Conservation (phyloP, 2,329 filamentous ascomycete genomes). For the Pseudocercospora fijiensis region DNA sequence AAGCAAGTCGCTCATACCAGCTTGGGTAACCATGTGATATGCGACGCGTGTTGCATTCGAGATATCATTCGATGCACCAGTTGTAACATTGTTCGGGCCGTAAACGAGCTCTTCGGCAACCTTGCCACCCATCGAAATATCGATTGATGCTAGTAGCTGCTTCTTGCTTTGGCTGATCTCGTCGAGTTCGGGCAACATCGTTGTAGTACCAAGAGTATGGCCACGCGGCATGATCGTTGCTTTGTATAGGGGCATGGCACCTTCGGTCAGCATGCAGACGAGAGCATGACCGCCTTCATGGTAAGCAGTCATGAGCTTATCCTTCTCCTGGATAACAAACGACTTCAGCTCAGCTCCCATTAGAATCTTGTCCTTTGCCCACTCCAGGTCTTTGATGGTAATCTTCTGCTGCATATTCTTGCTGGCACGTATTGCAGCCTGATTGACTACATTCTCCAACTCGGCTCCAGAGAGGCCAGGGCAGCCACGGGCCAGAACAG, state of each 20-base stretch:
- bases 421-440: slow-evolving; percentile 91
- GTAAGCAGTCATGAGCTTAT: slow-evolving; percentile 94
- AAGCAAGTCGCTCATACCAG: slow-evolving; percentile 83
- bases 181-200: slow-evolving; percentile 85
- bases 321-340: slow-evolving; percentile 85
- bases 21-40: slow-evolving; percentile 81
- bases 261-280: slow-evolving; percentile 78
- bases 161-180: slow-evolving; percentile 84
- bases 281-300: slow-evolving; percentile 95
- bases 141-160: slow-evolving; percentile 78
- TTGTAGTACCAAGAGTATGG: slow-evolving; percentile 79
- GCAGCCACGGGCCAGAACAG: slow-evolving; percentile 80
- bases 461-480: slow-evolving; percentile 93
- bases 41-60: slow-evolving; percentile 76
- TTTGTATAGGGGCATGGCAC: slow-evolving; percentile 82
- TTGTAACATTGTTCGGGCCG: slow-evolving; percentile 86
- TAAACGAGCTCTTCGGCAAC: slow-evolving; percentile 90
- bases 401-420: slow-evolving; percentile 77
- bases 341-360: slow-evolving; percentile 93
- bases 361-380: slow-evolving; percentile 96
- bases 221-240: slow-evolving; percentile 95
- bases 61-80: slow-evolving; percentile 81
- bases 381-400: slow-evolving; percentile 79
- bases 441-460: slow-evolving; percentile 93
- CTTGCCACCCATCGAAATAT: slow-evolving; percentile 80